Conservation (phyloP, 2,329 filamentous ascomycete genomes). For the Aspergillus sp. region DNA sequence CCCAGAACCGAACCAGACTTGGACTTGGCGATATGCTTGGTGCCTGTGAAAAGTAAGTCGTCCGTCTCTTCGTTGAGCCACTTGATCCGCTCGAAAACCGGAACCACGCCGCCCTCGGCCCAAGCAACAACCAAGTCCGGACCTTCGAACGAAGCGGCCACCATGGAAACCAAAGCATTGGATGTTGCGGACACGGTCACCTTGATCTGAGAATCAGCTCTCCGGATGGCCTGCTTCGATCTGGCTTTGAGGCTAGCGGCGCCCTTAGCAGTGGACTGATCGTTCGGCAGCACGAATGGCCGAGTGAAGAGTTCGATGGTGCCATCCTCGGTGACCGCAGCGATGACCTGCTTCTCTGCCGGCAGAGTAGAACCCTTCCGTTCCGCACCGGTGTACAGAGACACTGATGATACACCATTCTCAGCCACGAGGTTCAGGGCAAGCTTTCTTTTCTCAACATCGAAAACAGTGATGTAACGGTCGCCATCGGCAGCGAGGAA, state of each 20-base stretch:
- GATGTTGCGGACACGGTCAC: slow-evolving; percentile 46
- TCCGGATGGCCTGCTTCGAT: slow-evolving; percentile 48
- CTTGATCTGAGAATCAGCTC: slow-evolving; percentile 48
- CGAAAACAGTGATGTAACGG: slow-evolving; percentile 54
- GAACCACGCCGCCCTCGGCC: slow-evolving; percentile 52
- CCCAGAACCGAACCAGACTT: slow-evolving; percentile 47
- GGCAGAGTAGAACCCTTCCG: slow-evolving; percentile 18
- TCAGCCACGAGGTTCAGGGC: slow-evolving; percentile 52
- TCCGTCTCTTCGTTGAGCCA: slow-evolving; percentile 50
- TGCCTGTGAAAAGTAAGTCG: slow-evolving; percentile 46
- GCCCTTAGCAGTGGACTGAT: slow-evolving; percentile 29
- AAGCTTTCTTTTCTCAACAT: slow-evolving; percentile 45
- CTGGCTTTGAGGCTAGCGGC: slow-evolving; percentile 46
- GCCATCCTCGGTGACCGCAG: slow-evolving; percentile 51
- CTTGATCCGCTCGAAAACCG: slow-evolving; percentile 52
- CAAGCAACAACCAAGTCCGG: slow-evolving; percentile 51
- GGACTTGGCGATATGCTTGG: slow-evolving; percentile 46
- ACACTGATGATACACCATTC: slow-evolving; percentile 46
- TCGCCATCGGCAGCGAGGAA: slow-evolving; percentile 54
- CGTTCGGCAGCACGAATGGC: slow-evolving; percentile 45
- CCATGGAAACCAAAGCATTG: slow-evolving; percentile 43
- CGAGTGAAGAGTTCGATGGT: slow-evolving; percentile 53
- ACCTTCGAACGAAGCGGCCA: slow-evolving; percentile 48
- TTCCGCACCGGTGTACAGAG: slow-evolving; percentile 35
- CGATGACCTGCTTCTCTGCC: slow-evolving; percentile 45